A percentile compares a stretch with the other conserved stretches of the same genome.
Conservation (phyloP, 352 stramenopile genomes). For the Achlya hypogyna region DNA sequence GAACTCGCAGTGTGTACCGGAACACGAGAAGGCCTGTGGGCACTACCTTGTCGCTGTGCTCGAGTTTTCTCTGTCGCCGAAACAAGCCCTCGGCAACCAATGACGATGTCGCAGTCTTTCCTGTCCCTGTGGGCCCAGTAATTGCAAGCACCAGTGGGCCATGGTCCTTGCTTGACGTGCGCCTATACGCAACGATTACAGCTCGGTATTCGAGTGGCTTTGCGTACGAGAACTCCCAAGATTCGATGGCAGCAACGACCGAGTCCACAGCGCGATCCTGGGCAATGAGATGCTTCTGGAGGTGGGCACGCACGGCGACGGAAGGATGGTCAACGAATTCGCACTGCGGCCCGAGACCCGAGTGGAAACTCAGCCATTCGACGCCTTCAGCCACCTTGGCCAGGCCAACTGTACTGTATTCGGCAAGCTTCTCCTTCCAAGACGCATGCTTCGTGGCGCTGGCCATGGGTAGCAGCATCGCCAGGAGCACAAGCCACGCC, state of each 20-base stretch:
- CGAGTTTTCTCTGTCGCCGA: constrained; percentile 59
- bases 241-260: constrained; percentile 59
- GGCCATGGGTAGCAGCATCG: neutral
- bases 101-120: constrained; percentile 87
- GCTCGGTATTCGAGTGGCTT: neutral
- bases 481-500: neutral
- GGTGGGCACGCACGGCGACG: constrained; percentile 37
- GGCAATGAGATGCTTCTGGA: constrained; percentile 47
- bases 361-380: constrained; percentile 12
- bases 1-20: constrained; percentile 25
- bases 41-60: constrained; percentile 55
- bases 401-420: neutral
- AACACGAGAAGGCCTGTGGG: constrained; percentile 70
- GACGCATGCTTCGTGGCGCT: neutral
- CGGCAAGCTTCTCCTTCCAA: neutral
- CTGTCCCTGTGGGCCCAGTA: constrained; percentile 81
- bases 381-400: neutral
- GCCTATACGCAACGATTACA: constrained; percentile 24
- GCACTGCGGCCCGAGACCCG: constrained; percentile 44
- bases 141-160: constrained; percentile 79
- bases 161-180: constrained; percentile 42
- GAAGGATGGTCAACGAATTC: constrained; percentile 61
- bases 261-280: constrained; percentile 56
- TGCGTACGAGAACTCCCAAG: constrained; percentile 77
- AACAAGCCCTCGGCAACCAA: constrained; percentile 78